Base-by-base conservation (phyloP, 2,329 filamentous ascomycete genomes). In the Aspergillus pseudonomiae region DNA sequence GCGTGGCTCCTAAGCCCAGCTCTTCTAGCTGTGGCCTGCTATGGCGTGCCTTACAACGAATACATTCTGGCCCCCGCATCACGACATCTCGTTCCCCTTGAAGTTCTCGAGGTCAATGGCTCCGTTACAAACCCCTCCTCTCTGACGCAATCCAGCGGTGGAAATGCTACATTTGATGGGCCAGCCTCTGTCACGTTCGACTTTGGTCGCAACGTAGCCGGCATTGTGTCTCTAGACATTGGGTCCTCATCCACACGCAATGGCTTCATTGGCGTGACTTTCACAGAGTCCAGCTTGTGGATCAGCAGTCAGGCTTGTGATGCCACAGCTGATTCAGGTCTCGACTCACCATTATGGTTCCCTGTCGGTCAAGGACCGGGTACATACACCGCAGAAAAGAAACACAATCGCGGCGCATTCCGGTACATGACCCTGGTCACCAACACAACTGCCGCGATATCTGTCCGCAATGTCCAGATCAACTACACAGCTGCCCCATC, bases 301-400 rank as follows among this genome's bases (percentile, higher is more conserved):
- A 82, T 86, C 53, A 83, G 78, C 43, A 78, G 76, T 4, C 67
- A 78, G 32, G 77, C 73, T 9, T 78, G 79, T 63, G 84, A 85
- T 70, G 81, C 80, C 1, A 84, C 81, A 0, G 77, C 77, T 3
- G 79, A 83, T 57, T 74, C 76, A 5, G 82, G 80, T 0, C 77
- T 82, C 12, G 84, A 86, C 55, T 78, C 81, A 57, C 77, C 79
- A 0, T 73, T 86, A 0, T 86, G 82, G 82, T 83, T 85, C 60
- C 68, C 78, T 2, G 75, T 77, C 6, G 74, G 73, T 2, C 30
- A 61, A 2, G 65, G 67, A 1, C 65, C 75, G 4, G 81, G 82
- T 0, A 68, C 63, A 2, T 83, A 84, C 60, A 78, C 78, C 0
- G 80, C 80, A 0, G 77, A 77, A 0, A 70, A 73, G 43, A 71